These are phyloP conservation scores for Saitozyma podzolica DNA, from an alignment of 768 basidiomycete species.

Conservation along the genomic window DNA sequence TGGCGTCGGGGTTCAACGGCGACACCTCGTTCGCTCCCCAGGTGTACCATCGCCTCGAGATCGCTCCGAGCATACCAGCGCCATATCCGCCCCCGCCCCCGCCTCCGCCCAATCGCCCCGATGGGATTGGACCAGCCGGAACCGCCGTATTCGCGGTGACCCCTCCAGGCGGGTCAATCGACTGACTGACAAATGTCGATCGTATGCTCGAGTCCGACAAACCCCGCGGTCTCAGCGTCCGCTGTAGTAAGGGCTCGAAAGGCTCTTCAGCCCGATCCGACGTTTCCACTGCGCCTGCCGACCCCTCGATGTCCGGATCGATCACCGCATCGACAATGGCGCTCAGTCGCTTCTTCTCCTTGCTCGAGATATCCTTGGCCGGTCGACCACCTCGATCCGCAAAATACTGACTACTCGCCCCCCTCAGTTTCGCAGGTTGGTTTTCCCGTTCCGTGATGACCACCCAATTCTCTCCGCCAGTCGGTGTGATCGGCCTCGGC, in stretches of 20 bases:
- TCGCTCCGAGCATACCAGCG: neutral
- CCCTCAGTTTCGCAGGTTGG: slow-evolving; percentile 28
- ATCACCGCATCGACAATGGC: slow-evolving; percentile 70
- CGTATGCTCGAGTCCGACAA: slow-evolving; percentile 90
- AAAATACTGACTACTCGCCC: slow-evolving; percentile 41
- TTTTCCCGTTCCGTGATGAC: too few relatives aligned
- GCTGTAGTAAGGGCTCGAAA: slow-evolving; percentile 57
- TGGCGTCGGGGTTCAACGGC: neutral
- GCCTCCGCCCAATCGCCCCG: neutral
- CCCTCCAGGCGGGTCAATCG: slow-evolving; percentile 10
- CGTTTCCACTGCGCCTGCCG: slow-evolving; percentile 35
- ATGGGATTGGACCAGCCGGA: neutral
- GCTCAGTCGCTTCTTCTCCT: slow-evolving; percentile 24
- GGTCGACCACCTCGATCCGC: slow-evolving; percentile 24
- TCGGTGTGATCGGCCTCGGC: slow-evolving; percentile 52
- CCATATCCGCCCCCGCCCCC: slow-evolving; percentile 3
- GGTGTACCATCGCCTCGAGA: slow-evolving; percentile 10
- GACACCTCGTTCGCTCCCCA: neutral
- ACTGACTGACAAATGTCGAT: slow-evolving; percentile 68
- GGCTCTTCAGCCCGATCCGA: slow-evolving; percentile 29
- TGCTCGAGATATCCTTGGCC: neutral
- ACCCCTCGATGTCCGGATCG: slow-evolving; percentile 57
- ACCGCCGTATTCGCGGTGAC: neutral
- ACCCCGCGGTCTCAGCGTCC: slow-evolving; percentile 70
- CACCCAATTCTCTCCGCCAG: slow-evolving; percentile 64